Percentiles rank a stretch among this genome's conserved stretches.
phyloP scores from a whole-genome alignment of 805 yeast genomes.

The Nakazawaea molendinolei region DNA sequence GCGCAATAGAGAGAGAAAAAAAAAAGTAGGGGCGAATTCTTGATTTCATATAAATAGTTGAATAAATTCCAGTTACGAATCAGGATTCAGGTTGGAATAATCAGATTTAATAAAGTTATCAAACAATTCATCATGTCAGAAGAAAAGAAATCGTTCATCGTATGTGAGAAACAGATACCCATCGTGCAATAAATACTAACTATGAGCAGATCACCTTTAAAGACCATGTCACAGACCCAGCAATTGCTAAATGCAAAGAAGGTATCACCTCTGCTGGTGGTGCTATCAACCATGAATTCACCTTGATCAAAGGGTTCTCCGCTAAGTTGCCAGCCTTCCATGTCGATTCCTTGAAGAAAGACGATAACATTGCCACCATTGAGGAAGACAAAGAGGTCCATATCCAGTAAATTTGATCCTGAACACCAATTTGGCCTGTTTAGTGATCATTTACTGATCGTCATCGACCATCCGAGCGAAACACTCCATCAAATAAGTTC shows the following conservation, averaged over 20 bases:
- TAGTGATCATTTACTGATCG: too few species aligned
- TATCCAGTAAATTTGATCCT: constrained; percentile 21
- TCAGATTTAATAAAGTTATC: background rate
- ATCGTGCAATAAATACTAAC: too few species aligned
- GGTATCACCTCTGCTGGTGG: constrained; percentile 51
- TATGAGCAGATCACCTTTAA: constrained; percentile 29
- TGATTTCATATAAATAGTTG: too few species aligned
- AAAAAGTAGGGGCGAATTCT: too few species aligned
- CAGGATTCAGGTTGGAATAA: too few species aligned
- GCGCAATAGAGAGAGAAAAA: too few species aligned
- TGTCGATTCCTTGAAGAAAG: constrained; percentile 35
- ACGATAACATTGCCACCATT: constrained; percentile 47
- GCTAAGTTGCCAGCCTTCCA: constrained; percentile 52
- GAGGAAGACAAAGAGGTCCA: constrained; percentile 68
- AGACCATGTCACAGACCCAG: constrained; percentile 27
- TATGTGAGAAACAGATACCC: constrained; percentile 16
- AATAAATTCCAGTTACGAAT: too few species aligned
- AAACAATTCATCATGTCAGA: constrained; percentile 6
- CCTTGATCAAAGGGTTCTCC: constrained; percentile 61
- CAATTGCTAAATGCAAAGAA: constrained; percentile 35
- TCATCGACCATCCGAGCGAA: too few species aligned
- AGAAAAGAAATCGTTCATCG: constrained; percentile 26
- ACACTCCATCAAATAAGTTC: too few species aligned
- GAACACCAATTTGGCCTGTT: too few species aligned
- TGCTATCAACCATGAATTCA: constrained; percentile 50